These are phyloP conservation scores for Oxyria digyna DNA, from an alignment of 148 eudicot species.

Conservation along the genomic window DNA sequence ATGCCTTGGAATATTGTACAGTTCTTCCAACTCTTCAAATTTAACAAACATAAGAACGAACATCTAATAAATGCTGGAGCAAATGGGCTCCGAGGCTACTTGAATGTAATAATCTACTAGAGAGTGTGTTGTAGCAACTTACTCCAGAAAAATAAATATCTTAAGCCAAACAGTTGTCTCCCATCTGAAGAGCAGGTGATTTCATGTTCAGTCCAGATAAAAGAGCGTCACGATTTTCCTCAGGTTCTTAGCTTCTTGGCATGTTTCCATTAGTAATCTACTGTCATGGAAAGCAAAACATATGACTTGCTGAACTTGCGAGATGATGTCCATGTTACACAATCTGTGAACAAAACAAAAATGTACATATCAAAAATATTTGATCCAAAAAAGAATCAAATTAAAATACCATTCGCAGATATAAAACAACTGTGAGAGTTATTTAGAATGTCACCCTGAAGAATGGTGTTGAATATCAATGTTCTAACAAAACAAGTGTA, in stretches of 20 bases:
- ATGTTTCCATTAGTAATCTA: conserved; percentile 90
- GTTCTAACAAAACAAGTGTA: background rate
- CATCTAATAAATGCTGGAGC: conserved; percentile 18
- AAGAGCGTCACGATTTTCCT: conserved; percentile 94
- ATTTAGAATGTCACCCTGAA: background rate
- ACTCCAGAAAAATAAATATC: conserved; percentile 15
- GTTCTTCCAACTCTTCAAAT: background rate
- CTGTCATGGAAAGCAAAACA: conserved; percentile 98
- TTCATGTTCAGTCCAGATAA: conserved; percentile 51
- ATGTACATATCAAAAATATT: background rate
- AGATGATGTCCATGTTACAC: conserved; percentile 95
- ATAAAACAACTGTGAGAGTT: background rate
- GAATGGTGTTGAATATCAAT: background rate
- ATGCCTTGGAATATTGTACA: background rate
- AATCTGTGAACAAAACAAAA: conserved; percentile 40
- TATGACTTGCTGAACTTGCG: conserved; percentile 90
- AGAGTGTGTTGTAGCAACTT: background rate
- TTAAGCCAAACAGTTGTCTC: conserved; percentile 6
- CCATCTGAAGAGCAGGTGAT: background rate
- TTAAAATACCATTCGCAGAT: background rate
- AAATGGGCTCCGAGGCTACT: conserved; percentile 23
- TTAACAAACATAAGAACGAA: background rate
- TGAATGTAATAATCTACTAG: conserved; percentile 6
- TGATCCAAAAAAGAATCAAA: background rate
- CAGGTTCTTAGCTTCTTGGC: conserved; percentile 94